phyloP scores from a whole-genome alignment of 2,329 filamentous ascomycete species.

The Mariannaea sp. region DNA sequence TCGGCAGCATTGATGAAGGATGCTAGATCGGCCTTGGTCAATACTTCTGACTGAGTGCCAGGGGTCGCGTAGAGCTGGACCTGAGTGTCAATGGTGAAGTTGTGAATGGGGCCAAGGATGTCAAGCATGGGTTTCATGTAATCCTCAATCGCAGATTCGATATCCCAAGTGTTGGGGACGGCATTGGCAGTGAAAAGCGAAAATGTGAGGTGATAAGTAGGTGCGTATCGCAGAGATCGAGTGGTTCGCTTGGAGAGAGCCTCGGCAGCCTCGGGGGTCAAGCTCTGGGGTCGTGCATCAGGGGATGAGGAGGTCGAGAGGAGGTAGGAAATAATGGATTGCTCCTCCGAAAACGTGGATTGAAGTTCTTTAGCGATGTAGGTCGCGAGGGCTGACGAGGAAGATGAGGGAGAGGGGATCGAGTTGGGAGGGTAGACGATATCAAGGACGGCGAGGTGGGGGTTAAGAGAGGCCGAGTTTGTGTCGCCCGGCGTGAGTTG shows the following conservation, averaged over 20 bases:
- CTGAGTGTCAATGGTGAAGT: slow-evolving; percentile 95
- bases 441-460: slow-evolving; percentile 73
- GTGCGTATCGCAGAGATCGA: slow-evolving; percentile 85
- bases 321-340: slow-evolving; percentile 79
- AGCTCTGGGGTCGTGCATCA: slow-evolving; percentile 50
- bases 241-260: slow-evolving; percentile 73
- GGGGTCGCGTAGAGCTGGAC: slow-evolving; percentile 89
- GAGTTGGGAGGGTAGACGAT: slow-evolving; percentile 76
- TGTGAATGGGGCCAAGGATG: slow-evolving; percentile 81
- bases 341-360: slow-evolving; percentile 83
- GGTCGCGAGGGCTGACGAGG: slow-evolving; percentile 73
- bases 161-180: slow-evolving; percentile 85
- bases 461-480: slow-evolving; percentile 66
- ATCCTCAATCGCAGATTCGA: slow-evolving; percentile 77
- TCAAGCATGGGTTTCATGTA: slow-evolving; percentile 83
- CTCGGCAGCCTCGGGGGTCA: slow-evolving; percentile 58
- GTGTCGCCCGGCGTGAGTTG: slow-evolving; percentile 68
- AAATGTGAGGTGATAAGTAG: slow-evolving; percentile 94
- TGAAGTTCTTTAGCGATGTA: slow-evolving; percentile 81
- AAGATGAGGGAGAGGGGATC: slow-evolving; percentile 67
- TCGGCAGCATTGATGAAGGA: slow-evolving; percentile 98
- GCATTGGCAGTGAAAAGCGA: slow-evolving; percentile 86
- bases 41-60: slow-evolving; percentile 64
- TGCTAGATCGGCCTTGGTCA: slow-evolving; percentile 85
- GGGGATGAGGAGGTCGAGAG: slow-evolving; percentile 61